Base-by-base conservation (phyloP, 768 basidiomycete genomes). In the Leccinum fibrillosum region DNA sequence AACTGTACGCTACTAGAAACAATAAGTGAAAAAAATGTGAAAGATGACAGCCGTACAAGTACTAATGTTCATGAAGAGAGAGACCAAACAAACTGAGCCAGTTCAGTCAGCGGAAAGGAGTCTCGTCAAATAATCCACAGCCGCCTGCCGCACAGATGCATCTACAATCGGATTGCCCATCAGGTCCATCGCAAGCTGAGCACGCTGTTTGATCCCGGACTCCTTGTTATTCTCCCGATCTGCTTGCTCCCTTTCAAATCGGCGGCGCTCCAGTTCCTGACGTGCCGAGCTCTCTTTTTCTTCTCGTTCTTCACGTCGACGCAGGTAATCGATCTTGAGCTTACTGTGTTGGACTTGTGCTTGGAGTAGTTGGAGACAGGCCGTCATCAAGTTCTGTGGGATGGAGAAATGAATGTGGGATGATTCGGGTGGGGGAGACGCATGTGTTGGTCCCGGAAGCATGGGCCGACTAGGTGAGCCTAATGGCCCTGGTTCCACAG, bases 41-140 rank as follows among this genome's bases (percentile, higher is more conserved):
- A 42, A 10, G 42, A 44, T 19, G 42, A 5, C 5, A 42, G 19
- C 42, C 3, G 8, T 44, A 19, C 10, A 19, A 11, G 15, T 12
- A 42, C 42, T 42, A 19, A 11, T 11, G 42, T 19, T 44, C 42
- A 11, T 44, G 42, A 25, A 57, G 17, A 54, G n/a, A 47, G 26
- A 28, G 8, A 12, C 47, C 23, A 48, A 50, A 54, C 49, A 63
- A 63, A 55, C 42, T 56, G 30, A 66, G 59, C 61, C 57, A 63
- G 64, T 62, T 72, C 64, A 72, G 52, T 74, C 71, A 0, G 68
- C 63, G 37, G 68, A 68, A 60, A 89, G 86, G 28, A 89, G 73
- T 66, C 82, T 85, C 73, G 86, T 87, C 63, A 90, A 73, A 73
- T 87, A 90, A 52, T 89, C 88, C 45, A 83, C 79, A 3, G 88